A percentile compares a stretch with the other conserved stretches of the same genome.
Conservation (phyloP, 2,329 filamentous ascomycete genomes). For the Cladosporium sp. region DNA sequence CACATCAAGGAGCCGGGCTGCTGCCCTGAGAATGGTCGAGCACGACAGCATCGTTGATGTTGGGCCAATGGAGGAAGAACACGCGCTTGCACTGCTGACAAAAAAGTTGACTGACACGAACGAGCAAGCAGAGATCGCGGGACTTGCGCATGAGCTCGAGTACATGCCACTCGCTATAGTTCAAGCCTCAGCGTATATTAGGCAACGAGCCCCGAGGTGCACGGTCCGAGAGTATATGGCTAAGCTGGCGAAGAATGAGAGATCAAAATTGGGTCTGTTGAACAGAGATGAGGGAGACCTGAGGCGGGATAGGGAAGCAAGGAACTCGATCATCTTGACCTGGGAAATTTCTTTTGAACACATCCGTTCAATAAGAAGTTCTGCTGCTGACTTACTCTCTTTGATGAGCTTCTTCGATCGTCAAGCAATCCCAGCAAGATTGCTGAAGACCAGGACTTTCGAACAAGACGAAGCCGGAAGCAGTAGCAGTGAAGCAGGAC, state of each 20-base stretch:
- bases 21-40: background rate
- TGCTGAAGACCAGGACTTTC: background rate
- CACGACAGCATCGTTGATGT: background rate
- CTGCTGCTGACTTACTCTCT: conserved; percentile 41
- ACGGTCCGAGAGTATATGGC: conserved; percentile 38
- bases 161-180: conserved; percentile 33
- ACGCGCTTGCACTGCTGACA: background rate
- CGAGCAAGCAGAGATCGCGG: background rate
- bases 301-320: conserved; percentile 15
- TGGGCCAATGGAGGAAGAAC: background rate
- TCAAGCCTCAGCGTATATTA: conserved; percentile 34
- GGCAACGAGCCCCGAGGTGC: conserved; percentile 21
- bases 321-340: conserved; percentile 20
- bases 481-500: background rate
- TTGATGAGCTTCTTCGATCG: conserved; percentile 47
- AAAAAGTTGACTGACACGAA: background rate
- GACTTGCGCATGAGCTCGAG: conserved; percentile 20
- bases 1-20: background rate
- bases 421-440: conserved; percentile 13
- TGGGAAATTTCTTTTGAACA: conserved; percentile 26
- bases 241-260: conserved; percentile 27
- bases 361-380: conserved; percentile 8
- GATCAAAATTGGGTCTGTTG: conserved; percentile 21
- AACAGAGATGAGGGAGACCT: background rate
- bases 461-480: background rate